Base-by-base conservation (phyloP, 2,329 filamentous ascomycete genomes). In the Teratosphaeria zuluensis region DNA sequence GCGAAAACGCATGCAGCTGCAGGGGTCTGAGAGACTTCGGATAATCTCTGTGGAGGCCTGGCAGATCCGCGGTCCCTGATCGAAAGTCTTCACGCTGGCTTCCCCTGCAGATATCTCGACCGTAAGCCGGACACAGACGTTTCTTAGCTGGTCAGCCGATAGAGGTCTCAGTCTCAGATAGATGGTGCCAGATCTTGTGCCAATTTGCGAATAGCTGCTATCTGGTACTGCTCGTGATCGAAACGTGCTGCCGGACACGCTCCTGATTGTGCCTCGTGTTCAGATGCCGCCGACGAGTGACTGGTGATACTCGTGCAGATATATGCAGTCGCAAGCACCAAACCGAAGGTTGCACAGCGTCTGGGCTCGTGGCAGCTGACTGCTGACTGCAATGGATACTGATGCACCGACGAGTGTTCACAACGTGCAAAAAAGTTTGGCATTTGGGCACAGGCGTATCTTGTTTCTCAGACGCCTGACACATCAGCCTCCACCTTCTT, bases 1-100 rank as follows among this genome's bases (percentile, higher is more conserved):
- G 59, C 55, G 59, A 59, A 48, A 59, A 59, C 9, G 24, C 33
- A 48, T 54, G 59, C 57, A 53, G 42, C 56, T 53, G 57, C 57
- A 48, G 54, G 31, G 58, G 46, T 19, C 48, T 21, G 12, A 54
- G 52, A 53, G 32, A 53, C 24, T 35, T 53, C 28, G 28, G 52
- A 14, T 31, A 21, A 31, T 53, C 28, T 21, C 28, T 9, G 19
- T 28, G 16, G 24, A 28, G 14, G 19, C 12, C 24, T 32, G 14
- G 52, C 12, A 14, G 52, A 31, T 53, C 21, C 28, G 16, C 51
- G 52, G 52, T 32, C 8, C 24, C 24, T 53, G 21, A 19, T 31
- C 5, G 21, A 16, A 30, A n/a, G 52, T 9, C 14, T n/a, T 32
- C 32, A 6, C 52, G n/a, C 52, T 4, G 52, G 52, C 12, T 31